A percentile compares a stretch with the other conserved stretches of the same genome.
Evolutionary conservation across 768 basidiomycete species (phyloP).

Genomic region (Asterophora parasitica): DNA sequence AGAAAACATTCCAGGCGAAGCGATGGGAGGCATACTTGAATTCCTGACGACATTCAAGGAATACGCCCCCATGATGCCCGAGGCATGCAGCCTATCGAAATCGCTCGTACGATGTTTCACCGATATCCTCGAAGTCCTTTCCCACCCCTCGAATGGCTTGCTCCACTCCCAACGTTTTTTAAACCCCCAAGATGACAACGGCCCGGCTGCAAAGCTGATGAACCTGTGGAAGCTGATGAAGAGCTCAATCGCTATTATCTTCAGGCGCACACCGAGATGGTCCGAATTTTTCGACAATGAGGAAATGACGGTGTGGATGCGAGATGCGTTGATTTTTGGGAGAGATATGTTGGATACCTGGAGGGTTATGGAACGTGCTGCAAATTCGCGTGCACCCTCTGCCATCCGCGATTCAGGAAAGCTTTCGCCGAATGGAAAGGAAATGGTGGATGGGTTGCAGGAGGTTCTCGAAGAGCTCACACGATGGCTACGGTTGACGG

Average conservation of each 20-base stretch:
- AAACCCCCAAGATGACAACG: constrained; percentile 34
- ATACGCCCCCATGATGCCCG: constrained; percentile 62
- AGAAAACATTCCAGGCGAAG: constrained; percentile 54
- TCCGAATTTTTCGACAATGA: constrained; percentile 71
- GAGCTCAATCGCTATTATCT: constrained; percentile 74
- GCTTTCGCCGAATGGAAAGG: constrained; percentile 56
- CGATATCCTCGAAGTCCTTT: constrained; percentile 87
- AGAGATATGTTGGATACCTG: constrained; percentile 81
- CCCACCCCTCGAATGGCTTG: constrained; percentile 63
- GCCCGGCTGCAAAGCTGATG: constrained; percentile 51
- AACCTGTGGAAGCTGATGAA: constrained; percentile 84
- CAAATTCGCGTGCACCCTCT: constrained; percentile 30
- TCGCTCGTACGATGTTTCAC: constrained; percentile 89
- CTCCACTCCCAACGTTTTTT: constrained; percentile 54
- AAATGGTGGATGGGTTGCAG: constrained; percentile 77
- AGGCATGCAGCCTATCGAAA: constrained; percentile 86
- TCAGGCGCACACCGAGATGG: constrained; percentile 82
- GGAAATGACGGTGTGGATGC: constrained; percentile 96
- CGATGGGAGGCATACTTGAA: constrained; percentile 67
- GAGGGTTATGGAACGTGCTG: constrained; percentile 70
- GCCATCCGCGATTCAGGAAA: constrained; percentile 32
- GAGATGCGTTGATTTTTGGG: constrained; percentile 93
- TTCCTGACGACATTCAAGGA: constrained; percentile 63
- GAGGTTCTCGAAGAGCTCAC: constrained; percentile 74
- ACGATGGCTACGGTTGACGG: constrained; percentile 89